These are phyloP conservation scores for Alternaria ethzedia DNA, from an alignment of 2,329 filamentous ascomycete species.

Conservation along the genomic window DNA sequence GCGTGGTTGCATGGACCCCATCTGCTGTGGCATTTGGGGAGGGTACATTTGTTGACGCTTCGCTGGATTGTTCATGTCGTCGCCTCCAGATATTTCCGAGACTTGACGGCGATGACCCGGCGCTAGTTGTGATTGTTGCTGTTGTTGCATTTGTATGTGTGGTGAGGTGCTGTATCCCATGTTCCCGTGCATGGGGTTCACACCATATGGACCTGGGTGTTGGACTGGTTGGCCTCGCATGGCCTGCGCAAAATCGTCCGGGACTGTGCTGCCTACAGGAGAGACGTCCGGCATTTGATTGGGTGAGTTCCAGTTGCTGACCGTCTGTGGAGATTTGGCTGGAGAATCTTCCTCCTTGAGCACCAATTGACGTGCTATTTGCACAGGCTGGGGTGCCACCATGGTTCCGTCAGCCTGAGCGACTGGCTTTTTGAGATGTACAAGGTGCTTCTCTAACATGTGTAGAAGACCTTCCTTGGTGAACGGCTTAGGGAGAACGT, in stretches of 20 bases:
- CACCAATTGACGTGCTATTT: constrained; percentile 59
- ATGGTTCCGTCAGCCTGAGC: constrained; percentile 51
- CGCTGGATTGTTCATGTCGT: constrained; percentile 58
- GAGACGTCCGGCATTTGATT: constrained; percentile 64
- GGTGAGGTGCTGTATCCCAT: constrained; percentile 50
- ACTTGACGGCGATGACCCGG: constrained; percentile 61
- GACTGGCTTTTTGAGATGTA: constrained; percentile 75
- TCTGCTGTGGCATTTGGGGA: constrained; percentile 51
- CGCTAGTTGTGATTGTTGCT: constrained; percentile 29
- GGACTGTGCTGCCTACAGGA: constrained; percentile 57
- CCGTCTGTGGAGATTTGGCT: constrained; percentile 65
- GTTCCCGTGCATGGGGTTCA: constrained; percentile 42
- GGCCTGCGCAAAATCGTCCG: constrained; percentile 56
- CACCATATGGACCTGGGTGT: constrained; percentile 48
- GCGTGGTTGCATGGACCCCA: constrained; percentile 60
- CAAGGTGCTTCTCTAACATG: constrained; percentile 85
- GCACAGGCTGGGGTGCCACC: constrained; percentile 59
- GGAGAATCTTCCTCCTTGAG: constrained; percentile 69
- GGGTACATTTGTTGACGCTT: constrained; percentile 67
- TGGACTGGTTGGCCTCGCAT: constrained; percentile 46
- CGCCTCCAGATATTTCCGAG: constrained; percentile 65
- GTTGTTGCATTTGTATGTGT: constrained; percentile 48
- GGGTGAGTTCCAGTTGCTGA: constrained; percentile 69
- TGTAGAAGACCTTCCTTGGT: constrained; percentile 81
- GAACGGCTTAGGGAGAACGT: constrained; percentile 95